These are phyloP conservation scores for Sporobolomyces phaffii DNA, from an alignment of 768 basidiomycete species.

Conservation along the genomic window DNA sequence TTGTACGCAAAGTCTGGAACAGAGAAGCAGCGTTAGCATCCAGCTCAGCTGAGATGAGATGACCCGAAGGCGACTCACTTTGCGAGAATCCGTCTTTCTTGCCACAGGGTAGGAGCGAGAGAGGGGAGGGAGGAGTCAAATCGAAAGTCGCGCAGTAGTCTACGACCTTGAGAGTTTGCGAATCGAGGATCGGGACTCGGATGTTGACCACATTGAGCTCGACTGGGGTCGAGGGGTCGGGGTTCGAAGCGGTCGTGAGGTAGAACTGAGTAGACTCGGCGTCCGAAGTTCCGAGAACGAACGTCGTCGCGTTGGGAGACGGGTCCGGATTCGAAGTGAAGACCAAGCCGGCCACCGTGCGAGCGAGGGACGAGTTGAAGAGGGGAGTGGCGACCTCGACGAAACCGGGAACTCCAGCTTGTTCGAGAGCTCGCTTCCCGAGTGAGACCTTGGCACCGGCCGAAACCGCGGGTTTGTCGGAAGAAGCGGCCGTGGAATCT, in stretches of 20 bases:
- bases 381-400: slow-evolving; percentile 39
- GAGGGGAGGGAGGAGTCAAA: slow-evolving; percentile 33
- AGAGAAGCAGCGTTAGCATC: not conserved
- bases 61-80: slow-evolving; percentile 24
- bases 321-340: slow-evolving; percentile 30
- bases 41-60: too few species aligned
- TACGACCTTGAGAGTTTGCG: slow-evolving; percentile 17
- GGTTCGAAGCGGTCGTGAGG: slow-evolving; percentile 22
- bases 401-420: slow-evolving; percentile 39
- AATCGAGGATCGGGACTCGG: slow-evolving; percentile 38
- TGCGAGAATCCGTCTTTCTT: slow-evolving; percentile 34
- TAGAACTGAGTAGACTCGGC: slow-evolving; percentile 40
- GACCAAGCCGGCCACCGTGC: slow-evolving; percentile 38
- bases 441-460: slow-evolving; percentile 11
- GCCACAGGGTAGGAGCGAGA: slow-evolving; percentile 36
- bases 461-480: not conserved
- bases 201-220: slow-evolving; percentile 28
- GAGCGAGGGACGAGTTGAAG: slow-evolving; percentile 31
- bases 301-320: slow-evolving; percentile 19
- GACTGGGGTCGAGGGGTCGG: not conserved
- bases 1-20: slow-evolving; percentile 37
- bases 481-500: not conserved
- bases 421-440: slow-evolving; percentile 12
- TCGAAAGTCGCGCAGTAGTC: slow-evolving; percentile 42
- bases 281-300: slow-evolving; percentile 38